These are phyloP conservation scores for Zostera marina DNA, from an alignment of 116 monocot genomes.

Conservation along the genomic window DNA sequence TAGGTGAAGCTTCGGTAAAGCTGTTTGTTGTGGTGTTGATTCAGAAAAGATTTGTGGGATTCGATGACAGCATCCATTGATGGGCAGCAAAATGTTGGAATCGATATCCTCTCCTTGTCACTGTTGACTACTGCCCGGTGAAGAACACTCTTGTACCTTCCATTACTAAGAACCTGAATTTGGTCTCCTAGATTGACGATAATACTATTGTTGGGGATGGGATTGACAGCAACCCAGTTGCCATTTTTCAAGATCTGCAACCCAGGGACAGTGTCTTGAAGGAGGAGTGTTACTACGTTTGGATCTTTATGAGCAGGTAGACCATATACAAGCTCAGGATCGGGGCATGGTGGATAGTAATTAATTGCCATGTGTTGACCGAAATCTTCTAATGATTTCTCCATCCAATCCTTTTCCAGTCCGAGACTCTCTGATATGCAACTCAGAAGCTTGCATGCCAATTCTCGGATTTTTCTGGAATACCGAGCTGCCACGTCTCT, in stretches of 20 bases:
- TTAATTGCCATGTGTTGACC: constrained; percentile 52
- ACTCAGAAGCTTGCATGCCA: constrained; percentile 19
- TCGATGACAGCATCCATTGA: constrained; percentile 30
- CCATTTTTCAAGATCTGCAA: constrained; percentile 40
- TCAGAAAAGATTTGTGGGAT: constrained; percentile 15
- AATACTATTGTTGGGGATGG: constrained; percentile 20
- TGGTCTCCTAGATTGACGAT: constrained; percentile 50
- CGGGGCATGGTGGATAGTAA: constrained; percentile 54
- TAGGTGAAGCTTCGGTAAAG: constrained; percentile 25
- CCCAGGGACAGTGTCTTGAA: constrained; percentile 38
- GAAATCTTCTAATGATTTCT: constrained; percentile 5
- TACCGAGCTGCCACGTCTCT: constrained; percentile 33
- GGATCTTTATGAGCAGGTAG: constrained; percentile 44
- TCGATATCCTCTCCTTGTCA: constrained; percentile 24
- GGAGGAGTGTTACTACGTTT: constrained; percentile 33
- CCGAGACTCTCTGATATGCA: constrained; percentile 52
- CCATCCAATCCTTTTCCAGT: constrained; percentile 22
- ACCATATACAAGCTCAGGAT: constrained; percentile 41
- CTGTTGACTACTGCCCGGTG: constrained; percentile 39
- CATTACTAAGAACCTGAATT: constrained; percentile 48
- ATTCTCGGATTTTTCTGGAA: constrained; percentile 15
- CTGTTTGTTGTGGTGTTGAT: constrained; percentile 9
- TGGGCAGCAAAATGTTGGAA: constrained; percentile 45
- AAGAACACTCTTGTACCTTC: constrained; percentile 36
- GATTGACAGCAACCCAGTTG: constrained; percentile 30